Evolutionary conservation across 306 rosid genomes (phyloP), one percentile per base, ranked within the genome.

Genomic region (Casuarina glauca): DNA sequence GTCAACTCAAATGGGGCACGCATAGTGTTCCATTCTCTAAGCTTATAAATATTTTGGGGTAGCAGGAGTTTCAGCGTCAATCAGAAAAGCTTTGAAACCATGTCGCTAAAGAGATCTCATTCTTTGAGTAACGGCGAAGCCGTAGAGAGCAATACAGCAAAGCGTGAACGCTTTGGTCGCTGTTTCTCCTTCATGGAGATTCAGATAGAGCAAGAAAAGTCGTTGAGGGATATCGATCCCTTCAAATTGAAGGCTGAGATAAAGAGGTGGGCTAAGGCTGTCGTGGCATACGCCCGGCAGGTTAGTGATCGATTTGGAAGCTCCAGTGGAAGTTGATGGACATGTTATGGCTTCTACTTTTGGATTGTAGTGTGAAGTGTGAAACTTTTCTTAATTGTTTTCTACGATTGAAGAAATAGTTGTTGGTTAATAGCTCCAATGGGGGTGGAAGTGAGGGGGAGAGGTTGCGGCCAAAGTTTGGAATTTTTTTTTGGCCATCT

Each of bases 201-300:
- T 51, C 16, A 88, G 5, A 13, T 89, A 80, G 99, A 93, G 69
- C 81, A 76, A 2, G 97, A 96, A 74, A 93, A 93, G 85, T 45
- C 88, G 43, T 77, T 95, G 45, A 81, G 87, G 64, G 91, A 93
- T 9, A 91, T 90, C 96, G 94, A 95, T 86, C 85, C 97, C 3
- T 77, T 62, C 81, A 93, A 90, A 86, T 57, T 95, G 90, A 93
- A 95, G 83, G 49, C 73, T 78, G 91, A 87, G 66, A 93, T 95
- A 85, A 85, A 35, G 79, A 93, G 83, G 64, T 95, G 99, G 99
- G 99, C 99, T 12, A 95, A 93, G 84, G 94, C 93, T 41, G 98
- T 95, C 12, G 97, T 87, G 52, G 81, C 90, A 3, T 95, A 91
- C 74, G 99, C 97, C 15, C 90, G 97, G 26, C 97, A 93, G 85